These are phyloP conservation scores for Dryas octopetala DNA, from an alignment of 306 rosid genomes.

Conservation along the genomic window DNA sequence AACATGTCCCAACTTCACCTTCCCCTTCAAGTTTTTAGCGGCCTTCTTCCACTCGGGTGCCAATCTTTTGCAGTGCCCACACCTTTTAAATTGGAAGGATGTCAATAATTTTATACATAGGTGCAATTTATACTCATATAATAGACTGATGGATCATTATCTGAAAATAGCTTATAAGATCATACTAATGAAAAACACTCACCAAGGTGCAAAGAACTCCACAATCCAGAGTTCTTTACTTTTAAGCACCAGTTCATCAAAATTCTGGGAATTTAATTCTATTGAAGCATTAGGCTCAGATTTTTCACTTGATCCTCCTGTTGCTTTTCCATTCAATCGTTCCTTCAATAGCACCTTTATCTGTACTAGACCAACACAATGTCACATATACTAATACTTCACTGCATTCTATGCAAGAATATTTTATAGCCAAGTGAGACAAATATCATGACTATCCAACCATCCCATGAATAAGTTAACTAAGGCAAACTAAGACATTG, in stretches of 20 bases:
- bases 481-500: background rate
- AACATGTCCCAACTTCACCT: constrained; percentile 92
- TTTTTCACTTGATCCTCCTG: constrained; percentile 75
- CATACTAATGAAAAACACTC: constrained; percentile 18
- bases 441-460: background rate
- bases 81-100: constrained; percentile 51
- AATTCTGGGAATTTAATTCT: constrained; percentile 75
- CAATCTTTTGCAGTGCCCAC: constrained; percentile 95
- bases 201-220: constrained; percentile 99
- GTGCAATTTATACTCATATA: constrained; percentile 10
- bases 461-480: background rate
- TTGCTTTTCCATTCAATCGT: constrained; percentile 78
- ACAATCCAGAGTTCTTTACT: constrained; percentile 99
- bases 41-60: constrained; percentile 99
- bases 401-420: constrained; percentile 1
- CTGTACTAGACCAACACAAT: constrained; percentile 44
- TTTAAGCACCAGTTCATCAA: constrained; percentile 77
- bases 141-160: background rate
- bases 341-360: constrained; percentile 82
- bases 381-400: constrained; percentile 4
- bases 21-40: constrained; percentile 74
- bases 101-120: background rate
- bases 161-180: background rate
- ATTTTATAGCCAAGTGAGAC: background rate
- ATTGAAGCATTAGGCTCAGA: constrained; percentile 71